Evolutionary conservation across 352 stramenopile species (phyloP), one percentile per base, ranked within the genome.

Genomic region (Phytophthora ohioensis): DNA sequence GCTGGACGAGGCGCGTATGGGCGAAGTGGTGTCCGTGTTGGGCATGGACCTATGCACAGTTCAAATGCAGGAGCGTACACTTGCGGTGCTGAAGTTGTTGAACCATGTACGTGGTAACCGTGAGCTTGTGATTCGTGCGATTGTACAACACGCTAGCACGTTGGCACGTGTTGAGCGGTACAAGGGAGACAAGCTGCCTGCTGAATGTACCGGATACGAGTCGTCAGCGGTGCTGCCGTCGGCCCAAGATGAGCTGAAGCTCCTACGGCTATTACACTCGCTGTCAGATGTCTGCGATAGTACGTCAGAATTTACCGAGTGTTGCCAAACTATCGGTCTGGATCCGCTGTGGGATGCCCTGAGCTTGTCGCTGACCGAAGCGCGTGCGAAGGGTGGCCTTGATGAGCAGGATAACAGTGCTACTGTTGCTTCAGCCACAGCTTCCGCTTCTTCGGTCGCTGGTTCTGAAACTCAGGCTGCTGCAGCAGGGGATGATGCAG

Each of bases 221-320:
- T 85, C 87, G 0, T 93, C 90, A 17, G 88, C 89, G 11, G 90
- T 96, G n/a, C 73, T 95, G 38, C 81, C 75, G 11, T 91, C 80
- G 2, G 84, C 85, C 10, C 91, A 93, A 56, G 80, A 97, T 70
- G 97, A 99, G 69, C 75, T 98, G 15, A 99, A 98, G 64, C 75
- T 99, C 39, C 82, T 99, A 17, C 91, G 97, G 15, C 82, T 99
- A 21, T 76, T 99, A 35, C 97, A 99, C 75, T 98, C 96, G 35
- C 78, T 99, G 12, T 96, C 90, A 4, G 90, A 96, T 65, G 75
- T 96, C 15, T 91, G 88, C 59, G 79, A 85, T 45, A 91, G 69
- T 39, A 95, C 84, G 1, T 67, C 69, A 17, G 69, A 86, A 42
- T 96, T 97, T 60, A 85, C 78, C 0, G 88, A 92, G 15, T 93